phyloP scores from a whole-genome alignment of 805 yeast genomes.

The Zygosaccharomyces rouxii region DNA sequence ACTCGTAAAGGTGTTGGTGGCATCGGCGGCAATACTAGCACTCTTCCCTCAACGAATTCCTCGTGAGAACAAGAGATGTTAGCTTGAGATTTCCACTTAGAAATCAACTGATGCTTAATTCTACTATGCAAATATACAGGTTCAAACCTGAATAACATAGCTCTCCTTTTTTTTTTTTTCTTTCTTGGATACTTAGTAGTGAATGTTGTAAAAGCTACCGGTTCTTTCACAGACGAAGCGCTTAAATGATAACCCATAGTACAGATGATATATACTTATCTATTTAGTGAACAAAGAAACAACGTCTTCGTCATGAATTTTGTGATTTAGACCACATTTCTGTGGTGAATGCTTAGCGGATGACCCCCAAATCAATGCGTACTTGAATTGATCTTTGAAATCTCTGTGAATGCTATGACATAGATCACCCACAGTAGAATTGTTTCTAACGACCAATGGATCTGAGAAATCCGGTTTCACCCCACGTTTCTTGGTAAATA shows the following conservation, averaged over 20 bases:
- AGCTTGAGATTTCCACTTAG: conserved; percentile 8
- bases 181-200: background rate
- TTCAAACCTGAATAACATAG: conserved; percentile 3
- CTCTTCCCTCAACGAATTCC: background rate
- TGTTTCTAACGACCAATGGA: conserved; percentile 83
- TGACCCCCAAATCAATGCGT: conserved; percentile 95
- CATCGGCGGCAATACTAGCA: conserved; percentile 15
- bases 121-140: conserved; percentile 6
- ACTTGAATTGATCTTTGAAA: conserved; percentile 85
- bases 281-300: conserved; percentile 85
- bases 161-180: background rate
- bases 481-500: conserved; percentile 88
- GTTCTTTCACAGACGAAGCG: background rate
- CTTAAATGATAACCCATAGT: conserved; percentile 1
- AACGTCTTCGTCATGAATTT: conserved; percentile 88
- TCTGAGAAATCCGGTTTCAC: conserved; percentile 74
- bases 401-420: conserved; percentile 92
- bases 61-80: background rate
- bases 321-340: conserved; percentile 85
- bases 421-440: conserved; percentile 76
- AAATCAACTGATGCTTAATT: background rate
- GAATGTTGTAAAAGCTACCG: background rate
- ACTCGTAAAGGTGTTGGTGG: conserved; percentile 11
- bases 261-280: conserved; percentile 1
- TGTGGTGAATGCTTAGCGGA: conserved; percentile 95